A percentile compares a stretch with the other conserved stretches of the same genome.
phyloP scores from a whole-genome alignment of 257 asterid genomes.

The Euphrasia confusa region DNA sequence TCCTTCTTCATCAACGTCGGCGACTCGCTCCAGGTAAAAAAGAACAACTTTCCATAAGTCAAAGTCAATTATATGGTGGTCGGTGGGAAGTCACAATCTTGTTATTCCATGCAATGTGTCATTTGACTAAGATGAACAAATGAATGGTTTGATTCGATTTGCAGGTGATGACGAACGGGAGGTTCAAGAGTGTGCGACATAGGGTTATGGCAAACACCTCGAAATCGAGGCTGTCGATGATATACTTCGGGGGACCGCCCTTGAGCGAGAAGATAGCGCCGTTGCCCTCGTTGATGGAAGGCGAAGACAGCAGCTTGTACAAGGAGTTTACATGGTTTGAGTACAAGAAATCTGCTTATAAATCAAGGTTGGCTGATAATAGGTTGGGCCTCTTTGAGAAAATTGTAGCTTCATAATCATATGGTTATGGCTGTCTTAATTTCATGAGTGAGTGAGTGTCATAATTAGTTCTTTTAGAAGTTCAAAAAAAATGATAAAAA shows the following conservation, averaged over 20 bases:
- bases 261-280: constrained; percentile 62
- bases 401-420: constrained; percentile 37
- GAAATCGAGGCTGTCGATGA: constrained; percentile 61
- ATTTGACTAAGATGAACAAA: no score
- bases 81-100: neutral
- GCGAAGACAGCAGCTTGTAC: constrained; percentile 50
- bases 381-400: constrained; percentile 52
- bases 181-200: constrained; percentile 54
- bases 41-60: constrained; percentile 1
- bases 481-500: neutral
- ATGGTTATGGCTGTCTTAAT: neutral
- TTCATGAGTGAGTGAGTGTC: neutral
- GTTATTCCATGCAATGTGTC: no score
- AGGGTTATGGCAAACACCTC: constrained; percentile 45
- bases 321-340: constrained; percentile 71
- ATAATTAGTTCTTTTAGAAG: neutral
- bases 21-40: constrained; percentile 71
- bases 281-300: constrained; percentile 40
- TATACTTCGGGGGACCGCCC: constrained; percentile 70
- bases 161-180: constrained; percentile 67
- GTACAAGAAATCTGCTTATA: constrained; percentile 52
- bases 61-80: neutral
- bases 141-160: neutral
- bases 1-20: constrained; percentile 88
- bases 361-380: constrained; percentile 48